phyloP scores from a whole-genome alignment of 164 flowering plant species.

The Piper longum region DNA sequence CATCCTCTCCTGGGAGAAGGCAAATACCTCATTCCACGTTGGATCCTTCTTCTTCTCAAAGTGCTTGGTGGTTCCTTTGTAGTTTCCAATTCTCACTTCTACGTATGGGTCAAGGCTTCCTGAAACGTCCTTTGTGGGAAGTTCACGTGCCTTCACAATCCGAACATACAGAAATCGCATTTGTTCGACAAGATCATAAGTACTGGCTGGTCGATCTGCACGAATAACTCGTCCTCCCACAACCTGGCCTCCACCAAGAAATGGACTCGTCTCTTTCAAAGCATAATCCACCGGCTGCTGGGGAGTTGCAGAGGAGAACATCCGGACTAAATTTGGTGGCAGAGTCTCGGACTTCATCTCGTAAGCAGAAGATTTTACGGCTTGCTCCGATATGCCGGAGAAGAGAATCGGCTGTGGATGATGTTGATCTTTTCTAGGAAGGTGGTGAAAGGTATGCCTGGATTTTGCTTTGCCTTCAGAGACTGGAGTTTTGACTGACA shows the following conservation, averaged over 20 bases:
- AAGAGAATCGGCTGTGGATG: slow-evolving; percentile 7
- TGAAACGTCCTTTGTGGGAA: slow-evolving; percentile 70
- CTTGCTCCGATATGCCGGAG: slow-evolving; percentile 11
- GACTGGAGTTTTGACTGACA: slow-evolving; percentile 3
- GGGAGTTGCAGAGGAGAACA: slow-evolving; percentile 39
- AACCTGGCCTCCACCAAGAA: slow-evolving; percentile 78
- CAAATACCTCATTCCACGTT: slow-evolving; percentile 79
- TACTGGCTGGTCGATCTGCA: slow-evolving; percentile 50
- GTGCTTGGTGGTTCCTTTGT: slow-evolving; percentile 69
- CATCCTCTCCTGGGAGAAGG: slow-evolving; percentile 66
- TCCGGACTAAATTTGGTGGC: slow-evolving; percentile 42
- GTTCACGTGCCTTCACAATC: slow-evolving; percentile 82
- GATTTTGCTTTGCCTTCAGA: slow-evolving; percentile 19
- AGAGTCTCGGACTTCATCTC: slow-evolving; percentile 34
- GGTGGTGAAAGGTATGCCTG: slow-evolving; percentile 58
- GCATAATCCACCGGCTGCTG: slow-evolving; percentile 69
- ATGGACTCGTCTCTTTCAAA: slow-evolving; percentile 87
- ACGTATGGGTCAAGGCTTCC: slow-evolving; percentile 90
- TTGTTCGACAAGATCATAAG: slow-evolving; percentile 84
- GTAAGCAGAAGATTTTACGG: slow-evolving; percentile 26
- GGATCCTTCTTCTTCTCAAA: slow-evolving; percentile 66
- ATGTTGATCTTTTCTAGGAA: slow-evolving; percentile 27
- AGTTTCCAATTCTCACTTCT: slow-evolving; percentile 81
- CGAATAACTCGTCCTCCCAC: slow-evolving; percentile 80
- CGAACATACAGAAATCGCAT: slow-evolving; percentile 82